These are phyloP conservation scores for Epichloe scottii DNA, from an alignment of 2,329 filamentous ascomycete genomes.

Conservation along the genomic window DNA sequence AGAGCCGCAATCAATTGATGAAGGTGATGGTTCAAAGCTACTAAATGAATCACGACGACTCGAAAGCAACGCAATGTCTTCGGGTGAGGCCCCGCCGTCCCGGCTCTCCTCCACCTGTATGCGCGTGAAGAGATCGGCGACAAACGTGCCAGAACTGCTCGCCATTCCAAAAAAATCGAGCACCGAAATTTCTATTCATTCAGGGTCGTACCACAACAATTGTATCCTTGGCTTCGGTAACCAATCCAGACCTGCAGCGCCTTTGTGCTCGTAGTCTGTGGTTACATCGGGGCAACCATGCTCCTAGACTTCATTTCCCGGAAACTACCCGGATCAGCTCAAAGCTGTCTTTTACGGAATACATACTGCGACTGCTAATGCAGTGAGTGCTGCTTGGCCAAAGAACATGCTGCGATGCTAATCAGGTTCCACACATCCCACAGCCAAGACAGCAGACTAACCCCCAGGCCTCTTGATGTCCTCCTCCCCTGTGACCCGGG, in stretches of 20 bases:
- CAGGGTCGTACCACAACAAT: not conserved
- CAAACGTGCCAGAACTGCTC: not conserved
- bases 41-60: not conserved
- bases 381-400: too few species aligned
- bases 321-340: slow-evolving; percentile 4
- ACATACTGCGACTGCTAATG: not conserved
- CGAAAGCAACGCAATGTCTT: not conserved
- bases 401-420: too few species aligned
- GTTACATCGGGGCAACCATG: not conserved
- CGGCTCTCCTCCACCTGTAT: too few species aligned
- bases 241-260: slow-evolving; percentile 1
- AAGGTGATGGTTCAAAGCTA: not conserved
- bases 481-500: too few species aligned
- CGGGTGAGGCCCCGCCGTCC: not conserved
- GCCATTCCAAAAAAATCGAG: not conserved
- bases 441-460: too few species aligned
- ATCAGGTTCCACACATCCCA: too few species aligned
- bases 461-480: too few species aligned
- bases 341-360: not conserved
- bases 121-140: not conserved
- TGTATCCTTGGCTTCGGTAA: slow-evolving; percentile 1
- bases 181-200: not conserved
- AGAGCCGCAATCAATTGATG: not conserved
- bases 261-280: not conserved
- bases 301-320: slow-evolving; percentile 4